Percentiles rank a stretch among this genome's conserved stretches.
Conservation (phyloP, 2,329 filamentous ascomycete genomes). For the Geosmithia morbida region DNA sequence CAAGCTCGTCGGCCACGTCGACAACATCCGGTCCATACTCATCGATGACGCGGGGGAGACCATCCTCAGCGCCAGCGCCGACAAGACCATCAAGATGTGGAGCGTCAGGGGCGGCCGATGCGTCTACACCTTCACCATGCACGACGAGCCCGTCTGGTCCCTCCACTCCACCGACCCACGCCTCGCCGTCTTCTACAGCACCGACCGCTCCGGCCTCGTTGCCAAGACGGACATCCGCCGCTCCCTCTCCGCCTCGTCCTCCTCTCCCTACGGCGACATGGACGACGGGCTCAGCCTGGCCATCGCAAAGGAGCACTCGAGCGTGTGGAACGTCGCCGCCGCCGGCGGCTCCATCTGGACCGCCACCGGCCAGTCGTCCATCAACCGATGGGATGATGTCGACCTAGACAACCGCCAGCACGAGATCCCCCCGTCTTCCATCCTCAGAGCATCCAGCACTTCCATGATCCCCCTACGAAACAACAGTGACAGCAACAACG, state of each 20-base stretch:
- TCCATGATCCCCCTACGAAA: constrained; percentile 54
- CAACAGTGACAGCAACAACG: too few species aligned
- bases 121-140: constrained; percentile 98
- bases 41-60: constrained; percentile 81
- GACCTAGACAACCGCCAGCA: constrained; percentile 57
- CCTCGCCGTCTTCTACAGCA: constrained; percentile 85
- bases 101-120: constrained; percentile 88
- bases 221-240: constrained; percentile 86
- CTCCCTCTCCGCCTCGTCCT: constrained; percentile 40
- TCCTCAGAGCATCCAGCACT: constrained; percentile 74
- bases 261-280: constrained; percentile 25
- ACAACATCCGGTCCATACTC: constrained; percentile 83
- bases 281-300: constrained; percentile 85
- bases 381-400: constrained; percentile 82
- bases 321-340: constrained; percentile 52
- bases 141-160: constrained; percentile 96
- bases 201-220: constrained; percentile 82
- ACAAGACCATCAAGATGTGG: constrained; percentile 97
- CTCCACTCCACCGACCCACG: constrained; percentile 79
- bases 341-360: constrained; percentile 77
- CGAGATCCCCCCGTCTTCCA: constrained; percentile 62
- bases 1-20: constrained; percentile 92
- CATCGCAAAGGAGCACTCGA: constrained; percentile 84
- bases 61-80: constrained; percentile 86
- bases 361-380: constrained; percentile 76